Percentiles rank a stretch among this genome's conserved stretches.
Evolutionary conservation across 2,329 filamentous ascomycete genomes (phyloP).

Genomic region (Decorospora gaudefroyi): DNA sequence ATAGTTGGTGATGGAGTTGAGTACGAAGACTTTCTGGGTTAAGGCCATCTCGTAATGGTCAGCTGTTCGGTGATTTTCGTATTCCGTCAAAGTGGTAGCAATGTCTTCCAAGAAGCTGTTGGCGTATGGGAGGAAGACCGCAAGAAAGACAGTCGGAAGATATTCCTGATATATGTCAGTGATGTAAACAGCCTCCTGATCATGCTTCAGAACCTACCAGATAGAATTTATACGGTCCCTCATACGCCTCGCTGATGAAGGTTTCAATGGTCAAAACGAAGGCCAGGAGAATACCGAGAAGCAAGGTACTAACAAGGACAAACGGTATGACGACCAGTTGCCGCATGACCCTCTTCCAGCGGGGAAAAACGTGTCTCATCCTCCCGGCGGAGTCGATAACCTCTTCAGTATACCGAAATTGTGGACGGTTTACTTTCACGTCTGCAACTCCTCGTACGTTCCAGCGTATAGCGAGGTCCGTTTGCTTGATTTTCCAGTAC

Average conservation of each 20-base stretch:
- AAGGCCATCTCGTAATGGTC: constrained; percentile 42
- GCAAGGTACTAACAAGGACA: constrained; percentile 31
- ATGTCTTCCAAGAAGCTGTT: constrained; percentile 34
- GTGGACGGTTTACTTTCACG: constrained; percentile 38
- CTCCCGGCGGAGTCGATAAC: constrained; percentile 35
- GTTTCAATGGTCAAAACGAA: constrained; percentile 41
- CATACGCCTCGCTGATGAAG: constrained; percentile 42
- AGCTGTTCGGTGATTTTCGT: constrained; percentile 42
- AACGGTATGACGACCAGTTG: constrained; percentile 43
- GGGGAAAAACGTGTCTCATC: constrained; percentile 34
- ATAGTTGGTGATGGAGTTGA: constrained; percentile 45
- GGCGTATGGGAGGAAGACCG: constrained; percentile 37
- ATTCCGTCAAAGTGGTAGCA: constrained; percentile 39
- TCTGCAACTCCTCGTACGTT: constrained; percentile 38
- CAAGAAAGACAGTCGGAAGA: constrained; percentile 40
- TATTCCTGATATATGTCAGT: constrained; percentile 36
- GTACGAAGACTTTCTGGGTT: constrained; percentile 43
- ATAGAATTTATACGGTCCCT: constrained; percentile 39
- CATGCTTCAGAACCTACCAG: constrained; percentile 19
- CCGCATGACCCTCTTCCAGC: constrained; percentile 37
- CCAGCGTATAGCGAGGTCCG: constrained; percentile 43
- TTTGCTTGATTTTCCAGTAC: constrained; percentile 44
- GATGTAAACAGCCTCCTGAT: background rate
- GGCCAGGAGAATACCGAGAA: constrained; percentile 36
- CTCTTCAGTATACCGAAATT: constrained; percentile 34